Evolutionary conservation across 345 rosid species (phyloP).

Genomic region (Syzygium aqueum): DNA sequence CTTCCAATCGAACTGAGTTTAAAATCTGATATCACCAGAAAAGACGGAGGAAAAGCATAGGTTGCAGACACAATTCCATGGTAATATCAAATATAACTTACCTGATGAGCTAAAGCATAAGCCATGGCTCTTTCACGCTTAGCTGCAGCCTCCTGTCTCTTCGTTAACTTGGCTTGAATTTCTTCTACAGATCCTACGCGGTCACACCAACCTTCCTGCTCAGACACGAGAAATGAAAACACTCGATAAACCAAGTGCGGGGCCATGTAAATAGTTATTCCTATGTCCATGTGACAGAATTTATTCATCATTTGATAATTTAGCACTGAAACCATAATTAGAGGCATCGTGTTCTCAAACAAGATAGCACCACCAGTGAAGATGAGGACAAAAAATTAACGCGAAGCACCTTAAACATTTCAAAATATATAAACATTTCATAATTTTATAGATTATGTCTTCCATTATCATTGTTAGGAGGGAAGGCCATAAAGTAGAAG

Average conservation of each 20-base stretch:
- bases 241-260: background rate
- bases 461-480: background rate
- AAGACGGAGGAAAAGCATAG: background rate
- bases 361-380: background rate
- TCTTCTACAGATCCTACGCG: constrained; percentile 90
- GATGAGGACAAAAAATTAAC: background rate
- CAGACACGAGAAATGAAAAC: background rate
- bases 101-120: constrained; percentile 97
- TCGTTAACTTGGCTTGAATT: constrained; percentile 82
- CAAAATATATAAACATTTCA: background rate
- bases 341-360: background rate
- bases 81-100: constrained; percentile 4
- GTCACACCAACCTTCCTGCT: constrained; percentile 97
- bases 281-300: background rate
- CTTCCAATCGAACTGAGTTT: background rate
- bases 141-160: constrained; percentile 97
- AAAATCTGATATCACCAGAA: background rate
- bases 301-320: background rate
- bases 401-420: background rate
- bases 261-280: background rate
- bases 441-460: background rate
- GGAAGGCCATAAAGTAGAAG: background rate
- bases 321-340: background rate
- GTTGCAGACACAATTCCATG: background rate
- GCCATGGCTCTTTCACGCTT: constrained; percentile 99